These are phyloP conservation scores for Chrysanthemum seticuspe DNA, from an alignment of 129 eudicot genomes.

Conservation along the genomic window DNA sequence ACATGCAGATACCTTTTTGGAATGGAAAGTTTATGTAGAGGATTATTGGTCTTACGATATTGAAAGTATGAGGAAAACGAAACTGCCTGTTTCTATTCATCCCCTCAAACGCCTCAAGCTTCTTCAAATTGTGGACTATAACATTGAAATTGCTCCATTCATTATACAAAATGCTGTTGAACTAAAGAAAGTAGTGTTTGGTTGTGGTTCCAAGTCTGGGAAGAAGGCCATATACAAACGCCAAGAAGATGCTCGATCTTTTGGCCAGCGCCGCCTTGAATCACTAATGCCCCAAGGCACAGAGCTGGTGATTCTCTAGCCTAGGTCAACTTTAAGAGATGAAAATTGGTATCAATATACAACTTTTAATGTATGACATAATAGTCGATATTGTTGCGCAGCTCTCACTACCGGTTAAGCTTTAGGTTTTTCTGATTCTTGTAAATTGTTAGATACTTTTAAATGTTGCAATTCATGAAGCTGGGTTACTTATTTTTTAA, in stretches of 20 bases:
- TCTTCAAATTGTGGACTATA: slow-evolving; percentile 40
- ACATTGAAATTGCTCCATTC: slow-evolving; percentile 36
- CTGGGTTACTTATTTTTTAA: too few species aligned
- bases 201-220: slow-evolving; percentile 29
- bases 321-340: too few species aligned
- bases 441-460: too few species aligned
- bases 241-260: slow-evolving; percentile 27
- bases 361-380: too few species aligned
- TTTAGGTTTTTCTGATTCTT: too few species aligned
- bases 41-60: too few species aligned
- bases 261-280: slow-evolving; percentile 26
- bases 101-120: slow-evolving; percentile 28
- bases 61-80: slow-evolving; percentile 19
- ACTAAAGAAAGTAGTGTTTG: slow-evolving; percentile 39
- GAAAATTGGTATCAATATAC: too few species aligned
- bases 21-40: slow-evolving; percentile 24
- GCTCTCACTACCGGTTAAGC: too few species aligned
- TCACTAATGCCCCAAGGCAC: slow-evolving; percentile 30
- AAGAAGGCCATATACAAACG: slow-evolving; percentile 22
- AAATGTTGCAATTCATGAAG: too few species aligned
- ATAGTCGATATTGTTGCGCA: too few species aligned
- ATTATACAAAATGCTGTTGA: slow-evolving; percentile 38
- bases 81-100: slow-evolving; percentile 16
- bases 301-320: neutral
- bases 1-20: neutral